Conservation (phyloP, 2,329 filamentous ascomycete species). For the Immersiporthe knoxdaviesiana region DNA sequence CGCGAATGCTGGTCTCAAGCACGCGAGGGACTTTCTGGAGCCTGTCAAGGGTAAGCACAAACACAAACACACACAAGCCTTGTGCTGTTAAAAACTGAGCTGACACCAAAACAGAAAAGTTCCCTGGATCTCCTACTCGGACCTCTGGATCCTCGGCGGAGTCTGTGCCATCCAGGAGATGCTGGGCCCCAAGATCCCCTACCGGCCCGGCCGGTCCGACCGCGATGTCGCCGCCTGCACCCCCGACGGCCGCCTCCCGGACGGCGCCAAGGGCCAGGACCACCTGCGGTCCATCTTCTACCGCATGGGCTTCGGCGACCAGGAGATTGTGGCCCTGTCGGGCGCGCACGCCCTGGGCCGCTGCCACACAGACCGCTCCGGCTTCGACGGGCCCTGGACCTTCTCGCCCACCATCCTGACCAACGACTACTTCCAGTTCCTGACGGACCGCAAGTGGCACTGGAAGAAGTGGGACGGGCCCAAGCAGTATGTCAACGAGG, state of each 20-base stretch:
- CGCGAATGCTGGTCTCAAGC: constrained; percentile 87
- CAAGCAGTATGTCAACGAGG: constrained; percentile 84
- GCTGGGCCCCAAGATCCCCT: constrained; percentile 85
- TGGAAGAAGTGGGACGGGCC: constrained; percentile 92
- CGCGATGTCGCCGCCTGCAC: constrained; percentile 83
- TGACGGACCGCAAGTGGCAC: constrained; percentile 90
- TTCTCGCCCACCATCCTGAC: constrained; percentile 89
- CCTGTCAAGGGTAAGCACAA: constrained; percentile 74
- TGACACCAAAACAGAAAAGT: constrained; percentile 60
- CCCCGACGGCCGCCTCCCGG: constrained; percentile 78
- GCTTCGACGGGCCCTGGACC: constrained; percentile 88
- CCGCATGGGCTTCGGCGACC: constrained; percentile 97
- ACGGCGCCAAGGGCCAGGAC: constrained; percentile 75
- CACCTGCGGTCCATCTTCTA: constrained; percentile 92
- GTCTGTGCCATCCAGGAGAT: constrained; percentile 92
- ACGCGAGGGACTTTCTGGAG: constrained; percentile 89
- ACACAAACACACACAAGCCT: not conserved
- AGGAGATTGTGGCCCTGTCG: constrained; percentile 88
- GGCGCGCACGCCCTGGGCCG: constrained; percentile 88
- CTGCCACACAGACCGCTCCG: constrained; percentile 86
- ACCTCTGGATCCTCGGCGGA: constrained; percentile 92
- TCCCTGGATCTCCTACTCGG: constrained; percentile 95
- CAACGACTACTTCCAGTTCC: constrained; percentile 91
- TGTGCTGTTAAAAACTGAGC: not conserved
- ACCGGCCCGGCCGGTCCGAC: constrained; percentile 83